Base-by-base conservation (phyloP, 1,139 yeast genomes). In the Pichia sp. region DNA sequence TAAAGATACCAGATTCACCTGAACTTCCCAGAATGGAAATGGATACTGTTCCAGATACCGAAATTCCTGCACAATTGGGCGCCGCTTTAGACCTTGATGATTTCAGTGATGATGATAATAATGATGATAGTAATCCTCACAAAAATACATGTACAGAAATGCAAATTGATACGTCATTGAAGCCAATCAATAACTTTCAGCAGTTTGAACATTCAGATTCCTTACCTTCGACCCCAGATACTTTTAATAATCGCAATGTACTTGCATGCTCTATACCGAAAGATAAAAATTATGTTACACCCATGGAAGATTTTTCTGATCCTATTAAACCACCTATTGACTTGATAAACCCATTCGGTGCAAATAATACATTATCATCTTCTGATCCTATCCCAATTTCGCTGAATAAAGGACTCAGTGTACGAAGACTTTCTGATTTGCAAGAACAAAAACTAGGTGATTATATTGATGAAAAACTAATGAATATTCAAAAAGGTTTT, bases 391-490 rank as follows among this genome's bases (percentile, higher is more conserved):
- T 52, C 10, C 49, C 49, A 20, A 48, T 52, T 10, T 25, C 7
- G 2, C 22, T 34, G 4, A 12, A 33, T 2, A 40, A 35, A 5
- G 7, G 30, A 3, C 22, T 16, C 3, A 36, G 32, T 4, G 20
- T 47, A 6, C 57, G 63, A 45, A 49, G 56, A 30, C 55, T 68
- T 6, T 63, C 69, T 0, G 59, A 60, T 42, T 52, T 68, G 1
- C 92, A 85, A 59, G 86, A 82, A 56, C 76, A 82, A 47, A 73
- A 74, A 53, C 68, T 85, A 44, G 65, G 80, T 37, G 71, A 73
- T 37, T 82, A 78, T 54, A 61, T 83, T 12, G 95, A 87, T 56
- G 75, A 70, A 6, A 66, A 73, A 49, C 62, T 84, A 31, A 65
- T 82, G 51, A 63, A 65, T 23, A 69, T 86, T 3, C 89, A 83